A percentile compares a stretch with the other conserved stretches of the same genome.
These are phyloP conservation scores for Strobilomyces echinocephalus DNA, from an alignment of 768 basidiomycete species.

Conservation along the genomic window DNA sequence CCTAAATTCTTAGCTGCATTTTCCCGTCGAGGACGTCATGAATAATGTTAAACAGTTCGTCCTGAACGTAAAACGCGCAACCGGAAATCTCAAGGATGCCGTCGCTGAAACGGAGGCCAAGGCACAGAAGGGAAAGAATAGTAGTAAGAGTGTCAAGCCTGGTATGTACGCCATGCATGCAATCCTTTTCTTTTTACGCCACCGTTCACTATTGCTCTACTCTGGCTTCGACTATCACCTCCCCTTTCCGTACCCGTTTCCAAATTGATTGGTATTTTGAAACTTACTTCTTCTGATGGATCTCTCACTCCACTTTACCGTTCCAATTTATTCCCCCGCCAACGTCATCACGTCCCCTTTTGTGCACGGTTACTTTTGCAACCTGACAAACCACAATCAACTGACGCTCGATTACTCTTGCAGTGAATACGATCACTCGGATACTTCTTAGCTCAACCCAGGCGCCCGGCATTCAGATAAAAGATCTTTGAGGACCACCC, in stretches of 20 bases:
- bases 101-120: conserved; percentile 36
- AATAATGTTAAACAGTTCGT: conserved; percentile 78
- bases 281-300: neutral
- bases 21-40: conserved; percentile 68
- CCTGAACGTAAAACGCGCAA: conserved; percentile 65
- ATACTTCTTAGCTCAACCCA: conserved; percentile 81
- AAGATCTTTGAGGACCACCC: conserved; percentile 51
- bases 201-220: neutral
- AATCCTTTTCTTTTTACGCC: neutral
- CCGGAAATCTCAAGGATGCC: conserved; percentile 59
- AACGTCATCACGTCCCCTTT: neutral
- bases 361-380: neutral
- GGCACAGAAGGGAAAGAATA: conserved; percentile 35
- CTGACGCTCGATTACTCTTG: conserved; percentile 7
- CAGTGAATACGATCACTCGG: conserved; percentile 73
- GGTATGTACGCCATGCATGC: conserved; percentile 18
- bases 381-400: conserved; percentile 2
- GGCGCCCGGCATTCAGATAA: conserved; percentile 86
- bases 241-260: neutral
- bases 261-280: neutral
- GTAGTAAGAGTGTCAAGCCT: conserved; percentile 44
- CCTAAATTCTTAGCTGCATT: conserved; percentile 54
- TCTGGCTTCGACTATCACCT: neutral
- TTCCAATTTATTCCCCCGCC: neutral
- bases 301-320: no score